Percentiles rank a stretch among this genome's conserved stretches.
These are phyloP conservation scores for Aspergillus kassunensis DNA, from an alignment of 495 filamentous ascomycete species.

Conservation along the genomic window DNA sequence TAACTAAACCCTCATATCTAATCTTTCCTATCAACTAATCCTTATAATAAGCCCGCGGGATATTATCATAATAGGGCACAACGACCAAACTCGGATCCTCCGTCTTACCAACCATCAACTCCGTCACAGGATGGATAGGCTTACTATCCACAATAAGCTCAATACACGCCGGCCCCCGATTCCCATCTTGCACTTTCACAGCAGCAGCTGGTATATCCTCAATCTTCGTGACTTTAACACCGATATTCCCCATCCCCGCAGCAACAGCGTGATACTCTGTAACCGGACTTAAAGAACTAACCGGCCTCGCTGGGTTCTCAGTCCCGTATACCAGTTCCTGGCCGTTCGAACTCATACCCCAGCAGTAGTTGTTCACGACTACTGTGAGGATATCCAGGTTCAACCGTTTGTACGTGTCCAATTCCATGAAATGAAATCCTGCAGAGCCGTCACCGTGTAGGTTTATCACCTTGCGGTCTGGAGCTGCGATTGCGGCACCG, in stretches of 20 bases:
- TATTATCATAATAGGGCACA: slow-evolving; percentile 29
- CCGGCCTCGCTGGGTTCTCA: slow-evolving; percentile 12
- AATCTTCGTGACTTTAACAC: slow-evolving; percentile 9
- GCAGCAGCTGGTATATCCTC: slow-evolving; percentile 16
- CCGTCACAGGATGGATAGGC: slow-evolving; percentile 26
- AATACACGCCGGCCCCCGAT: slow-evolving; percentile 22
- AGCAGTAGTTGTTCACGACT: slow-evolving; percentile 26
- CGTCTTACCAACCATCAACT: slow-evolving; percentile 24
- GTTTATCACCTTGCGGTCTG: slow-evolving; percentile 19
- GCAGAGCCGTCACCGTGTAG: slow-evolving; percentile 27
- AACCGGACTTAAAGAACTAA: slow-evolving; percentile 21
- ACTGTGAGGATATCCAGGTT: slow-evolving; percentile 24
- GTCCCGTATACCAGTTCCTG: slow-evolving; percentile 25
- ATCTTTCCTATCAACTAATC: not conserved
- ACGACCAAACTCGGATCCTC: slow-evolving; percentile 20
- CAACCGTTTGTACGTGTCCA: slow-evolving; percentile 27
- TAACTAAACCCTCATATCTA: too few relatives aligned
- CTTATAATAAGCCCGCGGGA: slow-evolving; percentile 23
- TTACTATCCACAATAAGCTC: slow-evolving; percentile 26
- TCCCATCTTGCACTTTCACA: slow-evolving; percentile 3
- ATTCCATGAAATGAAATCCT: slow-evolving; percentile 29
- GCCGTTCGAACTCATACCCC: slow-evolving; percentile 30
- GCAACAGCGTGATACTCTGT: slow-evolving; percentile 26
- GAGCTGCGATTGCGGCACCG: slow-evolving; percentile 24
- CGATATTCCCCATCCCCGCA: slow-evolving; percentile 20